These are phyloP conservation scores for Trichophaea hybrida DNA, from an alignment of 2,329 filamentous ascomycete species.

Conservation along the genomic window DNA sequence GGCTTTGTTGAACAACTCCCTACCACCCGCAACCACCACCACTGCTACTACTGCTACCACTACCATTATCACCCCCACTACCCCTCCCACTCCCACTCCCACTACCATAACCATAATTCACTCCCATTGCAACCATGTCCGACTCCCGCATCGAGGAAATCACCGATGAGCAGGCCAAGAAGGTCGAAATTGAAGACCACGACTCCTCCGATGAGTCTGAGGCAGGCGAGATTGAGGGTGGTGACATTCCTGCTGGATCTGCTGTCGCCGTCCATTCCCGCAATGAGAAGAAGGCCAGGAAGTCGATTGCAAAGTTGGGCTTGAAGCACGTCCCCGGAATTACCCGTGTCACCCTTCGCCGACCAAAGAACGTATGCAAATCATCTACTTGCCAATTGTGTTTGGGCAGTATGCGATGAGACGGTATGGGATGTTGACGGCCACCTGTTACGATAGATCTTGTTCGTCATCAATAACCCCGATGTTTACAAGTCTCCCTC, in stretches of 20 bases:
- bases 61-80: not conserved
- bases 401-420: not conserved
- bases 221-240: conserved; percentile 38
- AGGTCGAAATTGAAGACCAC: conserved; percentile 55
- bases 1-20: not conserved
- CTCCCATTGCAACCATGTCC: conserved; percentile 59
- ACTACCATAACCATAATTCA: not conserved
- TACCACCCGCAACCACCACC: not conserved
- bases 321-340: conserved; percentile 93
- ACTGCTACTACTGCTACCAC: not conserved
- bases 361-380: conserved; percentile 87
- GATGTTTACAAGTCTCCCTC: conserved; percentile 99
- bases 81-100: not conserved
- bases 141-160: conserved; percentile 97
- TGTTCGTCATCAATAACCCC: conserved; percentile 99
- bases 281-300: conserved; percentile 99
- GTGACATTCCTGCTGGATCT: conserved; percentile 65
- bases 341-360: conserved; percentile 90
- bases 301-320: conserved; percentile 97
- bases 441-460: conserved; percentile 49
- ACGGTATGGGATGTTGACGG: not conserved
- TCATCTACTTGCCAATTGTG: not conserved
- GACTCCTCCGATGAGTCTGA: conserved; percentile 33
- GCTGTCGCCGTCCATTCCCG: conserved; percentile 88
- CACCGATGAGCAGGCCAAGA: conserved; percentile 76